Evolutionary conservation across 345 rosid species (phyloP), one percentile per base, ranked within the genome.

Genomic region (Microthlaspi erraticum): DNA sequence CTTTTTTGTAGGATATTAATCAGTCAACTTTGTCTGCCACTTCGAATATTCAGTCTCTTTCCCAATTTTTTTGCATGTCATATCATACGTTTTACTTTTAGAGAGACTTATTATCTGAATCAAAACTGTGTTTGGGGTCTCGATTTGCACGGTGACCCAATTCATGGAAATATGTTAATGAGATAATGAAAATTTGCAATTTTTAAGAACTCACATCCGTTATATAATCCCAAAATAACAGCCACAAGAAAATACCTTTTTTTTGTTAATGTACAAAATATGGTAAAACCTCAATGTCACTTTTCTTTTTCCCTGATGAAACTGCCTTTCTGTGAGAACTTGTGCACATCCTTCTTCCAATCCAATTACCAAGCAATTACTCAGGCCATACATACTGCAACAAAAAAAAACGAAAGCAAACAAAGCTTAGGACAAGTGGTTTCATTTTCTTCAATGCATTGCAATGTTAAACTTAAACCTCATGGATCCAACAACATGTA

Each of bases 1-100:
- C 51, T 43, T 29, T 48, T 64, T 55, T 3, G 52, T 44, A 54
- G 33, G 33, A 72, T 54, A 1, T 9, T 11, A 29, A 60, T 70
- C 76, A 56, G 18, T 72, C 77, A 64, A 42, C 36, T 36, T 72
- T 64, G 71, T 72, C 77, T 64, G 77, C 77, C 77, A 72, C 65
- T 71, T 56, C 6, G 10, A 1, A 17, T 56, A 16, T 34, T 5
- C n/a, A 33, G 26, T 55, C n/a, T 50, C 10, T 37, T 2, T 63
- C 71, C 44, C 46, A 23, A 36, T 72, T 64, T 64, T 64, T 20
- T 26, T n/a, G 43, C 19, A 45, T 64, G 33, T 29, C 59, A 69
- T 20, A 13, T 44, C 29, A 26, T 26, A 26, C 29, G 29, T 26
- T 26, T 23, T 23, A 23, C 26, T 20, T 55, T 43, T 3, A 34